Evolutionary conservation across 352 stramenopile genomes (phyloP).

Genomic region (Pythium aphanidermatum): DNA sequence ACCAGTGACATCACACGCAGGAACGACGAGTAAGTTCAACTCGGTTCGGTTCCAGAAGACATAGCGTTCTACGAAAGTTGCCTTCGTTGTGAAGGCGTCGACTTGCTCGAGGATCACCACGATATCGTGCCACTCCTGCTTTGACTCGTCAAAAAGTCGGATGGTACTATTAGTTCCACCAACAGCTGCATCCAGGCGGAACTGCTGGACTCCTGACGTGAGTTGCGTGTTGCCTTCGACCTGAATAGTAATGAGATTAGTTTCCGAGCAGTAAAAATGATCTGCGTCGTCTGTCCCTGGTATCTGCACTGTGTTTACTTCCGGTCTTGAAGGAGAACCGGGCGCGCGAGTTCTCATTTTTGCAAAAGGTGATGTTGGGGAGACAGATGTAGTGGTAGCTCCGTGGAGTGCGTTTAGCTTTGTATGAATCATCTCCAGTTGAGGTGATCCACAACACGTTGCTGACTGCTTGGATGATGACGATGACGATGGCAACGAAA

Average conservation of each 20-base stretch:
- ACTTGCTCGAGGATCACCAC: slow-evolving; percentile 66
- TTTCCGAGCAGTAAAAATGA: slow-evolving; percentile 68
- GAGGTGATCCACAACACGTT: slow-evolving; percentile 46
- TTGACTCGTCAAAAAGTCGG: slow-evolving; percentile 64
- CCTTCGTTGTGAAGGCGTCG: slow-evolving; percentile 58
- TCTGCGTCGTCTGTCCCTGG: slow-evolving; percentile 35
- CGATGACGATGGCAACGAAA: slow-evolving; percentile 29
- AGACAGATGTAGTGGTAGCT: slow-evolving; percentile 27
- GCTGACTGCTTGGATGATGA: slow-evolving; percentile 33
- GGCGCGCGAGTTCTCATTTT: neutral
- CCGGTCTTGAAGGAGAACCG: too few species aligned
- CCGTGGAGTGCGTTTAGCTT: slow-evolving; percentile 62
- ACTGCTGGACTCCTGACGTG: slow-evolving; percentile 48
- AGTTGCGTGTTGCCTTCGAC: slow-evolving; percentile 50
- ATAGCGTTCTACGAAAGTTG: slow-evolving; percentile 80
- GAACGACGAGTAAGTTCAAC: slow-evolving; percentile 43
- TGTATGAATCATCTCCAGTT: slow-evolving; percentile 65
- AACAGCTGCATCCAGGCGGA: slow-evolving; percentile 45
- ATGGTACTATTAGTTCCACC: slow-evolving; percentile 59
- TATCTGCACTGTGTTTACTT: neutral
- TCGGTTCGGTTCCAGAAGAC: slow-evolving; percentile 70
- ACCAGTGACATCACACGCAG: slow-evolving; percentile 39
- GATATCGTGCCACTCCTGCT: slow-evolving; percentile 71
- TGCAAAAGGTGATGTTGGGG: neutral
- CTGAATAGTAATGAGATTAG: slow-evolving; percentile 52